Base-by-base conservation (phyloP, 225 moss, liverwort and hornwort genomes). In the Polytrichum commune region DNA sequence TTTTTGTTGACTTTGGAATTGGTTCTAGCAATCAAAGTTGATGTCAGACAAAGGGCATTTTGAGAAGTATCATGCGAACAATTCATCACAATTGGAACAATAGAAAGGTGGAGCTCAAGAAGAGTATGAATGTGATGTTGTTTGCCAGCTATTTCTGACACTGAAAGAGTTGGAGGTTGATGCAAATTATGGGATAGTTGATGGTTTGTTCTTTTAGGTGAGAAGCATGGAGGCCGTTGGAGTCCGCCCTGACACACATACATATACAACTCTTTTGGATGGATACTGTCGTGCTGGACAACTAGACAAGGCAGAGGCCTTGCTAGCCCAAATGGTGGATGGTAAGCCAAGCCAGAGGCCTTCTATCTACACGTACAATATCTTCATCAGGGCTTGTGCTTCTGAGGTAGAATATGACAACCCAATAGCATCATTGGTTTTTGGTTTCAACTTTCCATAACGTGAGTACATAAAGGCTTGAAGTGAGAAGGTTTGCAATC, bases 211-310 rank as follows among this genome's bases (percentile, higher is more conserved):
- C 57, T 69, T 85, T 74, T 80, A 97, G 96, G 83, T 97, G 29
- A 90, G 81, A 80, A 92, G 90, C 75, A 98, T 98, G 94, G 94
- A 91, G 72, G 88, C 85, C 68, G 84, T 82, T 53, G 94, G 94
- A 71, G 80, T 90, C 35, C 88, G 81, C 64, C 94, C 97, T 56
- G 85, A 98, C 73, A 91, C 84, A 24, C 76, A 91, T 70, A 91
- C 97, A 54, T 87, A 88, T 65, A 98, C 94, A 67, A 91, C 97
- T 68, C 81, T 98, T 8, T 70, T 98, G 72, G 94, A 98, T 79
- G 94, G 89, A 27, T 98, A 94, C 72, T 94, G 94, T 66, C 83
- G 82, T 76, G 78, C 74, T 65, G 83, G 81, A 66, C 83, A 91
- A 70, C 79, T 94, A 66, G 87, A 85, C 66, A 91, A 91, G 75